These are phyloP conservation scores for Xylaria cubensis DNA, from an alignment of 495 filamentous ascomycete species.

Conservation along the genomic window DNA sequence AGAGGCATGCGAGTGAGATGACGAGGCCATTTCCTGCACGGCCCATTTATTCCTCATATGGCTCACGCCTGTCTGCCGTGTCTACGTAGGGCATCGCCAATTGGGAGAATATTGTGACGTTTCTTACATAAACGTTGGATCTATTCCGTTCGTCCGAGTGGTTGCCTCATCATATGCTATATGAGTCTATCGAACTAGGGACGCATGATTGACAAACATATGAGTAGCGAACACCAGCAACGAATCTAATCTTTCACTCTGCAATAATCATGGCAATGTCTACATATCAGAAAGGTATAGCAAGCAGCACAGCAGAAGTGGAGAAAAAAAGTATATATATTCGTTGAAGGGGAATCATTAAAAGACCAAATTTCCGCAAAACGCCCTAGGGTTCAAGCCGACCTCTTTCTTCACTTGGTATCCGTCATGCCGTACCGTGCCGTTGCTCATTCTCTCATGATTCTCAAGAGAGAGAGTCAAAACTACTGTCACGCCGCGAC, in stretches of 20 bases:
- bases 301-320: constrained; percentile 20
- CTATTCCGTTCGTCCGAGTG: not conserved
- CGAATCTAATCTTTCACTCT: not conserved
- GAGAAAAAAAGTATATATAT: constrained; percentile 15
- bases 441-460: not conserved
- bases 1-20: not conserved
- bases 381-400: not conserved
- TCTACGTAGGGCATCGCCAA: not conserved
- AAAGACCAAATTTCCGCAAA: constrained; percentile 6
- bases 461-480: not conserved
- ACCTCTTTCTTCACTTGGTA: constrained; percentile 13
- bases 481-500: not conserved
- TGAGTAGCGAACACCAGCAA: not conserved
- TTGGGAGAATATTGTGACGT: not conserved
- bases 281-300: not conserved
- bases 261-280: not conserved
- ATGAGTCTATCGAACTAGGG: not conserved
- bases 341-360: constrained; percentile 18
- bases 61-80: not conserved
- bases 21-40: not conserved
- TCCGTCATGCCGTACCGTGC: not conserved
- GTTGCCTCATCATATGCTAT: not conserved
- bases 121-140: not conserved
- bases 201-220: not conserved
- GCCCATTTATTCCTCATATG: not conserved